Percentiles rank a stretch among this genome's conserved stretches.
Conservation (phyloP, 2,329 filamentous ascomycete species). For the Ceratocystis diversiconidia region DNA sequence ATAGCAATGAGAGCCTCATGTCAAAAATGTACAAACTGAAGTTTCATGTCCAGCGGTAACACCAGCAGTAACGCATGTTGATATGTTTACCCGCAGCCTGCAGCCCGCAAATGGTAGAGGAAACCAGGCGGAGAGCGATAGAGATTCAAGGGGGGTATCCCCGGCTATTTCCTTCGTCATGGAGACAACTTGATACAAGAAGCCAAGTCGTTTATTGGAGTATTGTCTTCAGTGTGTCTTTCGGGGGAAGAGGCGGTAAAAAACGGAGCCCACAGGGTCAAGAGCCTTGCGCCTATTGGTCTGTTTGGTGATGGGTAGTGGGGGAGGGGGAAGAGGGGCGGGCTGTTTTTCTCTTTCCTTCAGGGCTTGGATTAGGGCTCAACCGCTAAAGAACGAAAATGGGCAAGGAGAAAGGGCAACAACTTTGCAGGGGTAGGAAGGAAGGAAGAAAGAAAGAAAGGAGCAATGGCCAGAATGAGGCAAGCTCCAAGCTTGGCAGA, state of each 20-base stretch:
- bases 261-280: not conserved
- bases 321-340: not conserved
- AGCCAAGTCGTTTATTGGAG: too few relatives aligned
- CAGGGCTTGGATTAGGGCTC: not conserved
- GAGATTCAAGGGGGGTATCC: not conserved
- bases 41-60: too few relatives aligned
- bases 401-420: not conserved
- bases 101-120: too few relatives aligned
- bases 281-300: not conserved
- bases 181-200: not conserved
- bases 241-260: not conserved
- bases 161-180: not conserved
- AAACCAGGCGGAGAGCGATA: not conserved
- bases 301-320: too few relatives aligned
- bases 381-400: not conserved
- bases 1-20: not conserved
- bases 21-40: too few relatives aligned
- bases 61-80: too few relatives aligned
- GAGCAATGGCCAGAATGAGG: slow-evolving; percentile 9
- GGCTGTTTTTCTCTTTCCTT: not conserved
- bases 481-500: slow-evolving; percentile 7
- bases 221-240: not conserved
- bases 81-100: too few relatives aligned
- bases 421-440: not conserved
- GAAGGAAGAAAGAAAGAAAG: not conserved